phyloP scores from a whole-genome alignment of 306 rosid species.

The Cucurbita moschata region DNA sequence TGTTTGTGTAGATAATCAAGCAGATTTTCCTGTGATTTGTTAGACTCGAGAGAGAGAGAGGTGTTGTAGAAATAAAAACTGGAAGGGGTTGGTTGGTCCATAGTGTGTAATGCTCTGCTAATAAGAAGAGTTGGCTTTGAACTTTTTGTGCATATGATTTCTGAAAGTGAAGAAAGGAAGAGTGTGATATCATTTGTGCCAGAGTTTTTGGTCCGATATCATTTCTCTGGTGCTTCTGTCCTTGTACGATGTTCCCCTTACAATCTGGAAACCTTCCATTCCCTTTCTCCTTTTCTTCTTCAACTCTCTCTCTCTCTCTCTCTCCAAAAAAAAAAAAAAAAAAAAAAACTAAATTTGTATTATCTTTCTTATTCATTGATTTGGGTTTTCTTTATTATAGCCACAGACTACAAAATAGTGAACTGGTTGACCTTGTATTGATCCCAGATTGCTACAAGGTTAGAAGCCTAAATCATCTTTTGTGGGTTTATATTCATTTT shows the following conservation, averaged over 20 bases:
- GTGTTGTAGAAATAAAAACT: background rate
- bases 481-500: background rate
- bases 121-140: background rate
- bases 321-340: background rate
- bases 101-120: background rate
- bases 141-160: background rate
- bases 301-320: no score
- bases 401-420: background rate
- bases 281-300: background rate
- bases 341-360: background rate
- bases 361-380: background rate
- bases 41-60: background rate
- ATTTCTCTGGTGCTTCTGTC: background rate
- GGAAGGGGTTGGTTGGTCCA: background rate
- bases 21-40: background rate
- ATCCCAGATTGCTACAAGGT: background rate
- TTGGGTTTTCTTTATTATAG: background rate
- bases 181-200: background rate
- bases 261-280: background rate
- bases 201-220: background rate
- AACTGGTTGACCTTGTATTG: background rate
- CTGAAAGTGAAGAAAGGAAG: background rate
- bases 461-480: background rate
- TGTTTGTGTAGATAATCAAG: background rate
- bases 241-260: conserved; percentile 1